Conservation (phyloP, 2,329 filamentous ascomycete species). For the Tympanopsis confertula region DNA sequence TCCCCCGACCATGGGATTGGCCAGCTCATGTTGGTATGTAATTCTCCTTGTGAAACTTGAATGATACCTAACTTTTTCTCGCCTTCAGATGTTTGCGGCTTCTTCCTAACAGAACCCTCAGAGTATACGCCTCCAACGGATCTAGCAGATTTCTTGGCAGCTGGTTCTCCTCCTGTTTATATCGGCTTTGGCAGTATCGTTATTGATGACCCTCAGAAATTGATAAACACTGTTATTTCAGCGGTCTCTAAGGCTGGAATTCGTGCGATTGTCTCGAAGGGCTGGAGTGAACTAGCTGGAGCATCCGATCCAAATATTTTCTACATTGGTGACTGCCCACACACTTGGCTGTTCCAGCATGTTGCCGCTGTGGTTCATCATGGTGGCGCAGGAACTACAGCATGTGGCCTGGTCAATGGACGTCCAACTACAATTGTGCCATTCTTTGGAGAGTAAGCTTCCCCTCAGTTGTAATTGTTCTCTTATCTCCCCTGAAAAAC, state of each 20-base stretch:
- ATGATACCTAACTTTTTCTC: neutral
- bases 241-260: slow-evolving; percentile 31
- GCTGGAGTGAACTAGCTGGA: slow-evolving; percentile 33
- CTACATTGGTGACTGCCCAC: slow-evolving; percentile 40
- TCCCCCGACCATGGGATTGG: slow-evolving; percentile 27
- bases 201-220: slow-evolving; percentile 30
- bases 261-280: slow-evolving; percentile 35
- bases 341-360: slow-evolving; percentile 44
- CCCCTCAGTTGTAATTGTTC: no score
- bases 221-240: slow-evolving; percentile 32
- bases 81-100: slow-evolving; percentile 23
- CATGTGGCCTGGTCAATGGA: slow-evolving; percentile 36
- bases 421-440: slow-evolving; percentile 41
- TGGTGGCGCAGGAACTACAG: slow-evolving; percentile 46
- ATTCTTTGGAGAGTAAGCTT: slow-evolving; percentile 26
- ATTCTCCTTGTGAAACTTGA: neutral
- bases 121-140: slow-evolving; percentile 24
- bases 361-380: slow-evolving; percentile 45
- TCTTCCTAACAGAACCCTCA: slow-evolving; percentile 26
- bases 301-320: slow-evolving; percentile 26
- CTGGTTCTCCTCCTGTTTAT: slow-evolving; percentile 36
- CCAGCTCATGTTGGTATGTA: slow-evolving; percentile 15
- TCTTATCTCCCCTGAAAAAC: neutral
- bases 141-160: slow-evolving; percentile 26
- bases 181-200: slow-evolving; percentile 47